phyloP scores from a whole-genome alignment of 352 stramenopile species.

The Pythium vanterpoolii region DNA sequence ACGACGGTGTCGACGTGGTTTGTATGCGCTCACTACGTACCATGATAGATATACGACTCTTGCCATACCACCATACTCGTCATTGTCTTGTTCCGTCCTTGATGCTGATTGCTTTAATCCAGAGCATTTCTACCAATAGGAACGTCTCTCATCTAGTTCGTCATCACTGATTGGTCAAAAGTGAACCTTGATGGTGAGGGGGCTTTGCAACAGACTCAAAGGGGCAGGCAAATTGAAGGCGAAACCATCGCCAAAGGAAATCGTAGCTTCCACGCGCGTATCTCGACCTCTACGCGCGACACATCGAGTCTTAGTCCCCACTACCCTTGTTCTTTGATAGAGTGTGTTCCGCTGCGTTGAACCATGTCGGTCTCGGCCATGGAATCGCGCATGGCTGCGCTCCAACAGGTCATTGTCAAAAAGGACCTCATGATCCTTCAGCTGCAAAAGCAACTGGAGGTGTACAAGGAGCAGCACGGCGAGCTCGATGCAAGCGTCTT shows the following conservation, averaged over 20 bases:
- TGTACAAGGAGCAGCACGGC: slow-evolving; percentile 54
- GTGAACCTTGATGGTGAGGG: background rate
- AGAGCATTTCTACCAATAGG: background rate
- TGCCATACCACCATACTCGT: background rate
- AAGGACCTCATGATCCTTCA: slow-evolving; percentile 84
- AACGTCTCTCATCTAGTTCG: background rate
- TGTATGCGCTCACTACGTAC: background rate
- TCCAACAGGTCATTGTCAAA: slow-evolving; percentile 81
- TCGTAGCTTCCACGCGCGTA: background rate
- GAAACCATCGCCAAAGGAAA: background rate
- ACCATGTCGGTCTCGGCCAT: slow-evolving; percentile 21
- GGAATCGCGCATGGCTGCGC: slow-evolving; percentile 53
- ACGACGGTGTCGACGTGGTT: background rate
- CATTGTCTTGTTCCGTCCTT: background rate
- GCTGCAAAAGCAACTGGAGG: slow-evolving; percentile 63
- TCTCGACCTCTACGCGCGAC: background rate
- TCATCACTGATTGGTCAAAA: background rate
- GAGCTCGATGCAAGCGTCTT: slow-evolving; percentile 34
- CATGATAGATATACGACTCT: slow-evolving; percentile 4
- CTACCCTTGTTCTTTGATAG: background rate
- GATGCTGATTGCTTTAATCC: background rate
- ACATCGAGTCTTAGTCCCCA: background rate
- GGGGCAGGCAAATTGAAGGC: slow-evolving; percentile 11
- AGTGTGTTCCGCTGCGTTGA: background rate
- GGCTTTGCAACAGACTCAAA: background rate